These are phyloP conservation scores for Agastache rugosa DNA, from an alignment of 257 asterid species.

Conservation along the genomic window DNA sequence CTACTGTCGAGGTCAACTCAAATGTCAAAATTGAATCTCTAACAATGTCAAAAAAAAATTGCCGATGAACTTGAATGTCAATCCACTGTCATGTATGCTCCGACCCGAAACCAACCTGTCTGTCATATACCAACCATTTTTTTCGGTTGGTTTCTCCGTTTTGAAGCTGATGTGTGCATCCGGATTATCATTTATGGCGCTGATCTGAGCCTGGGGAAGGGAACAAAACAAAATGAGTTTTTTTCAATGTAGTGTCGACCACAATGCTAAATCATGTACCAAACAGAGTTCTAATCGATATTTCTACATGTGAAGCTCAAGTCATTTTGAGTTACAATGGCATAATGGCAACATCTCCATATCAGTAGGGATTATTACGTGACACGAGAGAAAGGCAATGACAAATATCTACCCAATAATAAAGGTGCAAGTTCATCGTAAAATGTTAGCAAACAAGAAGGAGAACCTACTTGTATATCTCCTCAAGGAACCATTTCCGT, in stretches of 20 bases:
- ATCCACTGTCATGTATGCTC: constrained; percentile 30
- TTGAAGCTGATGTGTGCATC: constrained; percentile 30
- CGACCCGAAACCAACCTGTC: constrained; percentile 37
- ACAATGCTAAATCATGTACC: not conserved
- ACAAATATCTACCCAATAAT: not conserved
- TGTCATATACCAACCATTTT: constrained; percentile 28
- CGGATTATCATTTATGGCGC: constrained; percentile 46
- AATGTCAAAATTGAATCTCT: constrained; percentile 55
- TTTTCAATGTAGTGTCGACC: not conserved
- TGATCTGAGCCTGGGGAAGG: constrained; percentile 57
- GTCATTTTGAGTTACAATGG: not conserved
- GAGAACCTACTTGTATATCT: constrained; percentile 59
- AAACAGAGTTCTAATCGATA: not conserved
- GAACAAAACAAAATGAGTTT: constrained; percentile 15
- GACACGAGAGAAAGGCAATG: not conserved
- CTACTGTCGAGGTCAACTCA: constrained; percentile 44
- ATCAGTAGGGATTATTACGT: not conserved
- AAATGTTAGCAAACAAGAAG: not conserved
- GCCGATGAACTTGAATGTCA: constrained; percentile 38
- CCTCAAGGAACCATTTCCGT: constrained; percentile 74
- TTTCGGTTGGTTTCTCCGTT: constrained; percentile 27
- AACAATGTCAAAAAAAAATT: constrained; percentile 42
- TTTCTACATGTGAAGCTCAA: not conserved
- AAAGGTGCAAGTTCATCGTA: not conserved
- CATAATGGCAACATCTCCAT: constrained; percentile 4